These are phyloP conservation scores for Neonectria sp. DNA, from an alignment of 2,329 filamentous ascomycete species.

Conservation along the genomic window DNA sequence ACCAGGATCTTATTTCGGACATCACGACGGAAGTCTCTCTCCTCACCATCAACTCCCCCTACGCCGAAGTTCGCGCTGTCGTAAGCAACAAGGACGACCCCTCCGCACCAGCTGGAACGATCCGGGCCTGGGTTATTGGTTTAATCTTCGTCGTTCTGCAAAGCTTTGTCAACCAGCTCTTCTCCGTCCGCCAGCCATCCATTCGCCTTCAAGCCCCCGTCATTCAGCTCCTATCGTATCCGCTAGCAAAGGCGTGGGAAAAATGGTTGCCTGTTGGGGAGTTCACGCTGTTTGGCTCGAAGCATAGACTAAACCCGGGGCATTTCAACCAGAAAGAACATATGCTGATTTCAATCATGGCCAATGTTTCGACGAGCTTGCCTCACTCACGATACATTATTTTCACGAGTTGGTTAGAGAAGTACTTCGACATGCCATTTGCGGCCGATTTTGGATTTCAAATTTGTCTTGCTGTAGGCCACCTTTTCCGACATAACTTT, in stretches of 20 bases:
- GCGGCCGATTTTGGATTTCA: slow-evolving; percentile 54
- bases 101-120: slow-evolving; percentile 64
- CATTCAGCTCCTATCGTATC: slow-evolving; percentile 66
- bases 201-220: slow-evolving; percentile 68
- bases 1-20: slow-evolving; percentile 61
- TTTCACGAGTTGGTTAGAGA: slow-evolving; percentile 42
- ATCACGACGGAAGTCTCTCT: slow-evolving; percentile 68
- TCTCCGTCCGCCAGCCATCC: slow-evolving; percentile 66
- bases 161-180: slow-evolving; percentile 68
- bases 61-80: slow-evolving; percentile 68
- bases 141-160: slow-evolving; percentile 62
- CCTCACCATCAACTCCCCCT: slow-evolving; percentile 69
- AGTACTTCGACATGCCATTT: slow-evolving; percentile 43
- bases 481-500: accelerated
- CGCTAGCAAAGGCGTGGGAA: slow-evolving; percentile 61
- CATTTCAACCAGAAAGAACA: slow-evolving; percentile 73
- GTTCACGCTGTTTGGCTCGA: slow-evolving; percentile 57
- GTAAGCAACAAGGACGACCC: slow-evolving; percentile 70
- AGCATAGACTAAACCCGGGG: slow-evolving; percentile 66
- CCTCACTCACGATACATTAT: slow-evolving; percentile 42
- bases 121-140: slow-evolving; percentile 67
- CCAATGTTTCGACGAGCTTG: slow-evolving; percentile 39
- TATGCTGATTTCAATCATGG: slow-evolving; percentile 71
- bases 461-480: slow-evolving; percentile 33
- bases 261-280: slow-evolving; percentile 61